Evolutionary conservation across 1,139 yeast species (phyloP).

Genomic region (Saccharomyces hybrid): DNA sequence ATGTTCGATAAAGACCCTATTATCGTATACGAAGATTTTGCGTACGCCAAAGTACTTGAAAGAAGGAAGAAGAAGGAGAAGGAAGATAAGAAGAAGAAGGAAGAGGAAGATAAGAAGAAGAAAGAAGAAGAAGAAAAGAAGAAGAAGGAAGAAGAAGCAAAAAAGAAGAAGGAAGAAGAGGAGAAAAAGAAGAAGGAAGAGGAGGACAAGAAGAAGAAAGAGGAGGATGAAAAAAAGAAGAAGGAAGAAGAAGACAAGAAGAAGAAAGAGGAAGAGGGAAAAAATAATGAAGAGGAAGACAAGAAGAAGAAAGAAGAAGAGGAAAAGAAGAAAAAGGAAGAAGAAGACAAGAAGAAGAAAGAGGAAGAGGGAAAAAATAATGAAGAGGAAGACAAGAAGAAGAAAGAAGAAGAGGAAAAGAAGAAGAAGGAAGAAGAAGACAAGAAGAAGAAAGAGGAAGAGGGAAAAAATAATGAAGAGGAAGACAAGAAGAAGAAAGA

Average conservation of each 20-base stretch:
- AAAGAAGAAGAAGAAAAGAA: background rate
- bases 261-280: no score
- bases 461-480: background rate
- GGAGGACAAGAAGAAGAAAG: background rate
- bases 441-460: background rate
- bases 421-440: background rate
- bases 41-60: background rate
- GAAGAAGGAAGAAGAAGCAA: background rate
- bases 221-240: background rate
- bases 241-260: background rate
- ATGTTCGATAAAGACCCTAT: background rate
- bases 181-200: background rate
- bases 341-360: no score
- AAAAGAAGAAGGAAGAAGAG: background rate
- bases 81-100: background rate
- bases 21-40: background rate
- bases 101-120: background rate
- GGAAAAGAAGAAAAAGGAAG: no score
- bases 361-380: background rate
- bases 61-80: background rate
- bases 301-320: no score
- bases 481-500: background rate
- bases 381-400: background rate
- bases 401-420: background rate
- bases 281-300: no score